Percentiles rank a stretch among this genome's conserved stretches.
These are phyloP conservation scores for Marsdenia floribunda DNA, from an alignment of 257 asterid genomes.

Conservation along the genomic window DNA sequence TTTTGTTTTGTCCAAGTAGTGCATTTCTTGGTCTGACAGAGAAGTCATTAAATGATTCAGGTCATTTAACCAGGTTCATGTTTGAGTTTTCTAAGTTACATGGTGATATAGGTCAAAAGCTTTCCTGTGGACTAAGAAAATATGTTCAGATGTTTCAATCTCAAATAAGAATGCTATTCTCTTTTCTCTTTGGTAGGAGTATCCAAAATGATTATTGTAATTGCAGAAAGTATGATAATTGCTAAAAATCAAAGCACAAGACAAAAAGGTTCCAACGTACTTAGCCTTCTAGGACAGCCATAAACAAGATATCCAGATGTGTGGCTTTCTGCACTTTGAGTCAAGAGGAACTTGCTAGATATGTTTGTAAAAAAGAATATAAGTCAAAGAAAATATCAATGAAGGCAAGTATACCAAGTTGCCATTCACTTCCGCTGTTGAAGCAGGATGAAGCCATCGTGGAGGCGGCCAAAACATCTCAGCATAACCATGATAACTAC, in stretches of 20 bases:
- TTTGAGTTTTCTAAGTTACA: neutral
- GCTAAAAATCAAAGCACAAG: neutral
- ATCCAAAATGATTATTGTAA: neutral
- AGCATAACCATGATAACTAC: slow-evolving; percentile 33
- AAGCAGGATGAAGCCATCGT: slow-evolving; percentile 50
- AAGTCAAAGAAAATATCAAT: neutral
- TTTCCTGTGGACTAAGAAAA: neutral
- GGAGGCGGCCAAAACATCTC: slow-evolving; percentile 93
- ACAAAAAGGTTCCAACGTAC: neutral
- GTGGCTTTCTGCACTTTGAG: neutral
- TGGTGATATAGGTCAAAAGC: neutral
- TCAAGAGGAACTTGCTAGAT: neutral
- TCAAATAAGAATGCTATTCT: neutral
- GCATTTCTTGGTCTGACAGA: neutral
- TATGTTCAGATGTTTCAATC: neutral
- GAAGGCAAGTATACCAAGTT: slow-evolving; percentile 7
- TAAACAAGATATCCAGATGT: neutral
- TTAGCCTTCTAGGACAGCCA: neutral
- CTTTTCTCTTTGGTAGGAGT: neutral
- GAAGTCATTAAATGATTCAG: neutral
- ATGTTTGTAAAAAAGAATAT: neutral
- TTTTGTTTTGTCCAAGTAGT: neutral
- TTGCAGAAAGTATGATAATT: neutral
- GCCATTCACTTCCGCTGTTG: slow-evolving; percentile 52
- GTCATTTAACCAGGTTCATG: neutral